Conservation (phyloP, 2,329 filamentous ascomycete genomes). For the Ophiocordyceps camponoti-leonardi region DNA sequence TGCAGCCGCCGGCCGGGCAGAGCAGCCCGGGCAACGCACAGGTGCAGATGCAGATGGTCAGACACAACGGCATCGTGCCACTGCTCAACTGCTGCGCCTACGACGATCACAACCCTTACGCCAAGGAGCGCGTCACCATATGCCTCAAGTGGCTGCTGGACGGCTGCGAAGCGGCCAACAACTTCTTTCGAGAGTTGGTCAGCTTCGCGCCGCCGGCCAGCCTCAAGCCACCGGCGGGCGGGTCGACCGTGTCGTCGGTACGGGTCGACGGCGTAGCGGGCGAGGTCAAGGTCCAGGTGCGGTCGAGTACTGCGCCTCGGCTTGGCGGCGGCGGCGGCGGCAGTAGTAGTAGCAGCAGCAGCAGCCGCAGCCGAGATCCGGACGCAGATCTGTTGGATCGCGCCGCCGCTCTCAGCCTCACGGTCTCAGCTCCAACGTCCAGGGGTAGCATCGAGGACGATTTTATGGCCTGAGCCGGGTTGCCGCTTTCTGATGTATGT, state of each 20-base stretch:
- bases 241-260: conserved; percentile 23
- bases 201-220: conserved; percentile 23
- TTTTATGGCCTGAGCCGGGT: conserved; percentile 21
- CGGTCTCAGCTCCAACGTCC: conserved; percentile 2
- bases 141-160: conserved; percentile 73
- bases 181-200: conserved; percentile 50
- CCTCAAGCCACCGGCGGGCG: conserved; percentile 15
- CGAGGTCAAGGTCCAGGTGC: conserved; percentile 37
- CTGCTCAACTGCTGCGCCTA: conserved; percentile 80
- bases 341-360: not conserved
- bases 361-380: conserved; percentile 9
- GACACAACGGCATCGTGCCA: conserved; percentile 70
- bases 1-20: conserved; percentile 59
- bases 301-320: conserved; percentile 13
- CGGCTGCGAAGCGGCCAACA: conserved; percentile 55
- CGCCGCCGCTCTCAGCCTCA: conserved; percentile 23
- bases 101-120: conserved; percentile 86
- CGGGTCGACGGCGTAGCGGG: conserved; percentile 37
- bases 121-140: conserved; percentile 78
- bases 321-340: not conserved
- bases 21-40: conserved; percentile 47
- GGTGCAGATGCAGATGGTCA: conserved; percentile 77
- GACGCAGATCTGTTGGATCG: conserved; percentile 22
- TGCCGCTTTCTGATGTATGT: too few species aligned
- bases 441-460: conserved; percentile 22